Evolutionary conservation across 441 rosid species (phyloP), one percentile per base, ranked within the genome.

Genomic region (Sinapis alba): DNA sequence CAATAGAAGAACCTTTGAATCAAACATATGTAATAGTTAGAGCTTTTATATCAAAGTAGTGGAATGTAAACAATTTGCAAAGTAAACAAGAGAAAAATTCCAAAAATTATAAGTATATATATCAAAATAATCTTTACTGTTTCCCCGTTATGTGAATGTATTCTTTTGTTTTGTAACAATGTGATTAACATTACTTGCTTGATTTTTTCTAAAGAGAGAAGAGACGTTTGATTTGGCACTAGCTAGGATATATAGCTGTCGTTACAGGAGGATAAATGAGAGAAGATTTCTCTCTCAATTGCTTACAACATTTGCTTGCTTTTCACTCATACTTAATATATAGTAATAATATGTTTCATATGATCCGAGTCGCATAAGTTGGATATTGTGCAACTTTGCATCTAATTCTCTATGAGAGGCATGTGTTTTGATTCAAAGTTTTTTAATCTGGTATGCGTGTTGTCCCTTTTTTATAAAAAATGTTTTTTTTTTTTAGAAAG

Each of bases 141-240:
- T 68, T 53, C 43, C 41, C n/a, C 47, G 19, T 69, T 61, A 57
- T 69, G 34, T 62, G 79, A 61, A 69, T 69, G 74, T 75, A 63
- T 63, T 63, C 41, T 63, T 76, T 43, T 76, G 71, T 56, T 20
- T 69, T 76, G 74, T 69, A 62, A 76, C 19, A 38, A 7, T 67
- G 61, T 30, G 18, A 15, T 58, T 23, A 58, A 13, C 38, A 67
- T 59, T 67, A 67, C 32, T 13, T 75, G 32, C 5, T 68, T 53
- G 59, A 20, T 20, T 38, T 62, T 69, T 20, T 75, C 69, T 57
- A n/a, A 68, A 26, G 68, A 53, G 36, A 53, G 45, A 51, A 5
- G 34, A 68, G 63, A 51, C 59, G 32, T 62, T 38, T 76, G 59
- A 43, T 69, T 63, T 69, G 74, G 63, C 69, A 69, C 63, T 4